Evolutionary conservation across 805 yeast species (phyloP), one percentile per base, ranked within the genome.

Genomic region (Pichia cephalocereana): DNA sequence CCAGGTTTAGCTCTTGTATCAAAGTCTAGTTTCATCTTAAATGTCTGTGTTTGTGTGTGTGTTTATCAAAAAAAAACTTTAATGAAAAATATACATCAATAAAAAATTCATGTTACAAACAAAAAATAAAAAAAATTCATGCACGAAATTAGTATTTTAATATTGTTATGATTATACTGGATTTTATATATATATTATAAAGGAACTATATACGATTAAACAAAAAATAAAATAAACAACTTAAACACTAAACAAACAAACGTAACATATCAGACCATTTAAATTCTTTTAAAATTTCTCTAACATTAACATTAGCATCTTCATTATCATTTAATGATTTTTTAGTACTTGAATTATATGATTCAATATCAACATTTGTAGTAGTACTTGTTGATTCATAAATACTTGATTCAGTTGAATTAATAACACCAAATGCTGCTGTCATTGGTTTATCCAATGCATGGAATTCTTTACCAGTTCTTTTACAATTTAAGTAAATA

Each of bases 1-100:
- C 71, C 77, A 5, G 71, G 70, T 37, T 66, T 68, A 15, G 63
- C 62, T 53, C 62, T 63, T 46, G 62, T 53, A 57, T 77, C 81
- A 38, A 75, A 60, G 50, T 74, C 68, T 2, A 54, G 19, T 31
- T 34, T 41, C 47, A 45, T 45, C 15, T 1, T 17, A 27, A 12
- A 2, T 30, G 9, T 30, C 12, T 30, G 2, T 30, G 9, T 30
- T 2, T 9, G 6, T 9, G 12, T 30, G 31, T 9, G 9, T 30
- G 12, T 30, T 5, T 30, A 30, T 19, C 23, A 19, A 19, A 3
- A 19, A 3, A 19, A 3, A 19, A 19, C 4, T 19, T 19, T 4
- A 19, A 19, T 19, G 23, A 19, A 19, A 19, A 19, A 19, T 19
- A 19, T 19, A 19, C 23, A 3, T 19, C 23, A 19, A 19, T 19